Base-by-base conservation (phyloP, 371 early-diverging fungal species). In the Mucor indicus region DNA sequence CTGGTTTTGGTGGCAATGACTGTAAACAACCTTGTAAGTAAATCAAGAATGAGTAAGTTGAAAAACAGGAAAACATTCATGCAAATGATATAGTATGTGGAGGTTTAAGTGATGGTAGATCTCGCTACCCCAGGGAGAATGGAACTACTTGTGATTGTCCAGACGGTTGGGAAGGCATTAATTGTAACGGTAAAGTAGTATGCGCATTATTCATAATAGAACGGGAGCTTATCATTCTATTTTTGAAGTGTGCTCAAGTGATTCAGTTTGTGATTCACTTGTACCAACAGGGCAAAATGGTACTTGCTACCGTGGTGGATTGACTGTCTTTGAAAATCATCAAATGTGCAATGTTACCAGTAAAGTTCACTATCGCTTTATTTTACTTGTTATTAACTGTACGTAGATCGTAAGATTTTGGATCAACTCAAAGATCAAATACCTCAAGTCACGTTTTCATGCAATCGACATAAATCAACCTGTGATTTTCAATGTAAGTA, bases 291-390 rank as follows among this genome's bases (percentile, higher is more conserved):
- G 83, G 15, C 72, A 77, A 37, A 88, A 89, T 40, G 95, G 88
- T 20, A 86, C 90, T 29, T 94, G 95, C 62, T 91, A 92, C 70
- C 72, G 82, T 36, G 86, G 89, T 22, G 85, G 91, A 16, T 47
- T 84, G 38, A 84, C 90, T 2, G 89, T 93, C 7, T 72, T 77
- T 38, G 81, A 84, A 42, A 91, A 87, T 53, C 82, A 84, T 51
- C 84, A 92, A 49, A 87, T 87, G 68, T 95, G 96, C 74, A 82
- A 88, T 62, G 90, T 95, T 4, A 92, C 89, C 20, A 95, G 90
- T 90, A 75, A 62, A 82, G 12, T 6, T 29, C 6, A 27, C 5
- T 27, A 27, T 27, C 7, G 5, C 5, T 27, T 27, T 7, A 27
- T 7, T 7, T 27, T 27, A 7, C 29, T 27, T 27, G 11, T 27